Conservation (phyloP, 176 grass and related monocot genomes). For the Rhynchospora tenuis region DNA sequence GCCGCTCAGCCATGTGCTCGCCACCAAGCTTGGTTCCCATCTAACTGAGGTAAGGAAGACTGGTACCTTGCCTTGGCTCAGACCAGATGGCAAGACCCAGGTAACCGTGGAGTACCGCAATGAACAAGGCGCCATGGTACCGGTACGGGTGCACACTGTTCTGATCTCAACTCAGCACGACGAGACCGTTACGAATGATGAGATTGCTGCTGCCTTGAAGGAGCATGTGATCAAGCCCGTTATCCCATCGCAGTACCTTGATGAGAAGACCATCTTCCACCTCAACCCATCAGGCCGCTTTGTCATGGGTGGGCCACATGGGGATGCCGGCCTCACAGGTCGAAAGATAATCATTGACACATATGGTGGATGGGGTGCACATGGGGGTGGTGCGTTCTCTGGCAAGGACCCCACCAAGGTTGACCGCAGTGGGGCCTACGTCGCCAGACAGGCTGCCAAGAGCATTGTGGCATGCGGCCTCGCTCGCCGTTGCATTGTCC, state of each 20-base stretch:
- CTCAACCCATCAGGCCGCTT: constrained; percentile 34
- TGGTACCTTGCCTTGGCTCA: neutral
- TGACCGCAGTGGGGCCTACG: constrained; percentile 30
- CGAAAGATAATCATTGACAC: constrained; percentile 34
- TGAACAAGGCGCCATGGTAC: constrained; percentile 13
- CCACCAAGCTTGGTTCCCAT: constrained; percentile 1
- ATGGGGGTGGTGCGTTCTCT: constrained; percentile 33
- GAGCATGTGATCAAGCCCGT: constrained; percentile 27
- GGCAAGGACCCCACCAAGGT: constrained; percentile 37
- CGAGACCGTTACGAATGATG: constrained; percentile 15
- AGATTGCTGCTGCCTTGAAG: constrained; percentile 3
- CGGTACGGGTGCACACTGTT: constrained; percentile 9
- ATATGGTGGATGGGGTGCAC: constrained; percentile 31
- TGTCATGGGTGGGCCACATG: constrained; percentile 31
- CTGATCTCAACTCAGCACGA: constrained; percentile 14
- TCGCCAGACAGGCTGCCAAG: constrained; percentile 23
- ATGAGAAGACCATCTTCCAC: constrained; percentile 37
- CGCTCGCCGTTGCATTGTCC: constrained; percentile 19
- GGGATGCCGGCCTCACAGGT: constrained; percentile 28
- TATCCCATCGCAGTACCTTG: constrained; percentile 16
- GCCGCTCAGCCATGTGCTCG: constrained; percentile 5
- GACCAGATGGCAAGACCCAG: constrained; percentile 12
- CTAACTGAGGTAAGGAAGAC: constrained; percentile 10
- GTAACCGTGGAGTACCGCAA: constrained; percentile 10
- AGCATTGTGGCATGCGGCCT: constrained; percentile 24